Percentiles rank a stretch among this genome's conserved stretches.
phyloP scores from a whole-genome alignment of 139 green algal genomes.

The Asterochloris erici region DNA sequence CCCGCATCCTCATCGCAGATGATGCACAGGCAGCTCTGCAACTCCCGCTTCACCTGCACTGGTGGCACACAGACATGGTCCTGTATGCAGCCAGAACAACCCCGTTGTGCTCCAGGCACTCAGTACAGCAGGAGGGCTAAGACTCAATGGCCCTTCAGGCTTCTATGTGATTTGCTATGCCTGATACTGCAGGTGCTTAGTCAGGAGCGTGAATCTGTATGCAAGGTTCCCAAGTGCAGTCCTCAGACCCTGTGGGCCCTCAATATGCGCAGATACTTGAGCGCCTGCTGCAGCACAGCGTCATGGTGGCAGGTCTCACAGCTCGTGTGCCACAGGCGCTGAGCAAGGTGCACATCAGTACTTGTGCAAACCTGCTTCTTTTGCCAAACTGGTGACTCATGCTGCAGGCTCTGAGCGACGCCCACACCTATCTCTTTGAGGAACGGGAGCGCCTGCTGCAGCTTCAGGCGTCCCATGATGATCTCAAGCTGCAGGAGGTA shows the following conservation, averaged over 20 bases:
- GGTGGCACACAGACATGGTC: not conserved
- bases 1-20: not conserved
- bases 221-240: not conserved
- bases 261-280: too few species aligned
- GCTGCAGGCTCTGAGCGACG: constrained; percentile 71
- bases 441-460: constrained; percentile 77
- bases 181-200: too few species aligned
- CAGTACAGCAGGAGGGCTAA: not conserved
- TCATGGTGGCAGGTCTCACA: not conserved
- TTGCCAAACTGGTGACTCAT: not conserved
- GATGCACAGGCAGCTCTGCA: not conserved
- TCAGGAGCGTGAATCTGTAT: not conserved
- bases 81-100: not conserved
- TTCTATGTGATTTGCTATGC: too few species aligned
- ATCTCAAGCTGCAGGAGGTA: constrained; percentile 71
- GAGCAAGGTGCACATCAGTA: not conserved
- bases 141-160: too few species aligned
- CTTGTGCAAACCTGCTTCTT: not conserved
- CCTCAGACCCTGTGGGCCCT: not conserved
- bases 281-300: not conserved
- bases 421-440: constrained; percentile 83
- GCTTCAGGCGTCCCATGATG: constrained; percentile 80
- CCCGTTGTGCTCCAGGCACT: not conserved
- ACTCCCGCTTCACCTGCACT: too few species aligned
- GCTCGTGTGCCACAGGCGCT: not conserved